phyloP scores from a whole-genome alignment of 345 rosid genomes.

The Boechera divaricarpa region DNA sequence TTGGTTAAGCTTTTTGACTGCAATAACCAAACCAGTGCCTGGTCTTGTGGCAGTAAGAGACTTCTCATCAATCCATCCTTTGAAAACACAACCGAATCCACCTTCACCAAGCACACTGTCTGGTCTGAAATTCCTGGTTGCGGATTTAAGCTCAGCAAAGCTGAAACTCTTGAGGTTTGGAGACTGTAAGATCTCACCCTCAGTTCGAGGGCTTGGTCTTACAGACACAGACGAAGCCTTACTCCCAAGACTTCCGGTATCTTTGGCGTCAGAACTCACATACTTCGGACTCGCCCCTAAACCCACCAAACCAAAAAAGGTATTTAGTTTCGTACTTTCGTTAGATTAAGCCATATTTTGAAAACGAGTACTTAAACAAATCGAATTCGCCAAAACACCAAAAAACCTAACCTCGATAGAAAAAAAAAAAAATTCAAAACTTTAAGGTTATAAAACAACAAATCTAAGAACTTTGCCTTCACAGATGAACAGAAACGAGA shows the following conservation, averaged over 20 bases:
- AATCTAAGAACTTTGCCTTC: constrained; percentile 44
- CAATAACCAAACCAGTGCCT: constrained; percentile 79
- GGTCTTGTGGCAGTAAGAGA: constrained; percentile 69
- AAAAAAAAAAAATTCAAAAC: constrained; percentile 16
- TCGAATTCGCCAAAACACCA: neutral
- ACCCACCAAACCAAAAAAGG: constrained; percentile 9
- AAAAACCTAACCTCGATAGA: neutral
- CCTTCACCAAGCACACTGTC: constrained; percentile 88
- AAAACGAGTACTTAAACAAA: neutral
- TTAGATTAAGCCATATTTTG: neutral
- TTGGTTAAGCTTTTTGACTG: constrained; percentile 75
- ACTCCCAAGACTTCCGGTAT: constrained; percentile 51
- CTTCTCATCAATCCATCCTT: constrained; percentile 81
- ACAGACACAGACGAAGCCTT: constrained; percentile 47
- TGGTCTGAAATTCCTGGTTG: constrained; percentile 78
- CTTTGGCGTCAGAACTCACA: constrained; percentile 42
- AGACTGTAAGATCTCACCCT: constrained; percentile 74
- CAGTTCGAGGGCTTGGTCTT: constrained; percentile 66
- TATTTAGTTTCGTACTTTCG: neutral
- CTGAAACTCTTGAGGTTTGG: constrained; percentile 68
- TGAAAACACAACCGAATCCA: constrained; percentile 82
- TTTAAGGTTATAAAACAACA: neutral
- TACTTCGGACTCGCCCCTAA: constrained; percentile 49
- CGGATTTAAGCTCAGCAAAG: constrained; percentile 61
- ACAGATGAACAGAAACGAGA: constrained; percentile 9